Evolutionary conservation across 2,329 filamentous ascomycete species (phyloP).

Genomic region (Neurospora sp.): DNA sequence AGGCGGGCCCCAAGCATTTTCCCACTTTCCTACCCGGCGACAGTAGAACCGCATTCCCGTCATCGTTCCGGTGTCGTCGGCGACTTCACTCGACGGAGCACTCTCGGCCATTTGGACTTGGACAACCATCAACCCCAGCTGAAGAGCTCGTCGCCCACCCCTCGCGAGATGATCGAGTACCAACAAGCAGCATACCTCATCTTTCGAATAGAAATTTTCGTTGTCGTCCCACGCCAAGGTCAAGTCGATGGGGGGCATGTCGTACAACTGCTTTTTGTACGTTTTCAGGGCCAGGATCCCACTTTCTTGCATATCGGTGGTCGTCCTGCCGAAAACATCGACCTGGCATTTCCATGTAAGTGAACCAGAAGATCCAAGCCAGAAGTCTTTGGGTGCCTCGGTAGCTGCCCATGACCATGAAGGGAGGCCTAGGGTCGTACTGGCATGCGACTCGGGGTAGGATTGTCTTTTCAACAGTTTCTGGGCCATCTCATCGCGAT

Average conservation of each 20-base stretch:
- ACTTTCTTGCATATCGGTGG: background rate
- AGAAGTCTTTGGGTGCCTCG: background rate
- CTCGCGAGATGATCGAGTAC: background rate
- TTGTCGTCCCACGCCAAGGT: background rate
- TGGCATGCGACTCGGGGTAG: background rate
- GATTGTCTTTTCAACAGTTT: background rate
- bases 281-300: background rate
- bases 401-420: background rate
- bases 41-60: background rate
- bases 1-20: background rate
- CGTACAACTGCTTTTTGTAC: background rate
- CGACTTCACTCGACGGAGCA: background rate
- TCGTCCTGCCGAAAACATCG: background rate
- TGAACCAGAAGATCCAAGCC: background rate
- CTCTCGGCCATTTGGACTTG: background rate
- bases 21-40: background rate
- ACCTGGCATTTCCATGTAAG: background rate
- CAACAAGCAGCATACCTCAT: background rate
- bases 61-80: background rate
- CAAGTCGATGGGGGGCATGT: background rate
- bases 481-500: background rate
- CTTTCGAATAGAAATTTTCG: background rate
- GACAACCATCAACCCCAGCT: background rate
- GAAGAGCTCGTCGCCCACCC: background rate
- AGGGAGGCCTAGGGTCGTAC: background rate